phyloP scores from a whole-genome alignment of 768 basidiomycete genomes.

The Trametes villosa region DNA sequence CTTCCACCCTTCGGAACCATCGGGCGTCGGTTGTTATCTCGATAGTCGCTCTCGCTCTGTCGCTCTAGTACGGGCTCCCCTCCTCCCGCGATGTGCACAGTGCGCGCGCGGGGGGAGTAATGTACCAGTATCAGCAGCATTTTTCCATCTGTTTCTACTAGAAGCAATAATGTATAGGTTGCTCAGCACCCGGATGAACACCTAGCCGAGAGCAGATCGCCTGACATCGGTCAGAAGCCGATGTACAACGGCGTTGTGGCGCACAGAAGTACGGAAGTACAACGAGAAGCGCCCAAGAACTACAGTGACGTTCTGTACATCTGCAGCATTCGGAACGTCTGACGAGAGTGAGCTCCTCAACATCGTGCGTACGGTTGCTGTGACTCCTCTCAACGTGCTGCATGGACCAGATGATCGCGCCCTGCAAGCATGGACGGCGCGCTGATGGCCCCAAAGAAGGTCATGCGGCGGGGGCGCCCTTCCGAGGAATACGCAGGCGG shows the following conservation, averaged over 20 bases:
- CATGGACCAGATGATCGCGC: slow-evolving; percentile 3
- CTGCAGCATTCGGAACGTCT: too few relatives aligned
- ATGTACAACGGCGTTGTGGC: slow-evolving; percentile 2
- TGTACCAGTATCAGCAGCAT: slow-evolving; percentile 21
- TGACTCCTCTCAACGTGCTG: too few relatives aligned
- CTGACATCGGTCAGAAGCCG: slow-evolving; percentile 1
- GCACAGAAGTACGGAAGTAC: background rate
- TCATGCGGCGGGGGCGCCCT: slow-evolving; percentile 4
- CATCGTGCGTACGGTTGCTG: background rate
- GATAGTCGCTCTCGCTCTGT: slow-evolving; percentile 1
- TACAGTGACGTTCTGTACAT: background rate
- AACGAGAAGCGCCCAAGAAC: background rate
- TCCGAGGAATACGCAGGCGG: slow-evolving; percentile 17
- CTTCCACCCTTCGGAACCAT: slow-evolving; percentile 1
- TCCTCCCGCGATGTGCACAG: slow-evolving; percentile 13
- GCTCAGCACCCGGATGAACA: background rate
- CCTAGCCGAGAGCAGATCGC: background rate
- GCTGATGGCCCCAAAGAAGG: slow-evolving; percentile 4
- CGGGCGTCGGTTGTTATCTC: background rate
- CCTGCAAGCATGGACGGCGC: background rate
- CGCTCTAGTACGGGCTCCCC: slow-evolving; percentile 16
- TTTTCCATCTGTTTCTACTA: slow-evolving; percentile 9
- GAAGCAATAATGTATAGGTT: slow-evolving; percentile 20
- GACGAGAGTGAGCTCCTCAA: background rate
- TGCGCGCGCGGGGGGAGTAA: slow-evolving; percentile 22